Evolutionary conservation across 1,284 basidiomycete species (phyloP), one percentile per base, ranked within the genome.

Genomic region (Bjerkandera adusta): DNA sequence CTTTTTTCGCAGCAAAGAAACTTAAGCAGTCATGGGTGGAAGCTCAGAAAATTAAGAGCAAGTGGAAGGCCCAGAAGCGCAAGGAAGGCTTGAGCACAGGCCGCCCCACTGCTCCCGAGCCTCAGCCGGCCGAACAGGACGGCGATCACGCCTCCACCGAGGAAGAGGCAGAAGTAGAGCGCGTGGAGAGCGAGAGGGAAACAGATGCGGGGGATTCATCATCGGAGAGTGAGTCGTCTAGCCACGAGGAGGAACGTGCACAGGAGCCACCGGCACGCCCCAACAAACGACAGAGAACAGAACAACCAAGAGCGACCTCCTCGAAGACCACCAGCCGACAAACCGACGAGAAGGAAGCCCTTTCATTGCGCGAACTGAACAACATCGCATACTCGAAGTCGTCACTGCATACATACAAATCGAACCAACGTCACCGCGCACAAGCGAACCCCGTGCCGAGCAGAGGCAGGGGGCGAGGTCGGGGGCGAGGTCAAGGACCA

Each of bases 31-130:
- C 73, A 42, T 90, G 88, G 88, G 71, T 90, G 3, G 74, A 83
- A 49, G 81, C 75, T 49, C 74, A 76, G 50, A 90, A 89, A 65
- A 77, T 89, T 49, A 86, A 85, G 58, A 79, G 75, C 58, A 77
- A 83, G 69, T 90, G 89, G 86, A 84, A 75, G 52, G 75, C 77
- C n/a, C 75, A 88, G 63, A 89, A 86, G 61, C 77, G 73, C 47
- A 82, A 76, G 57, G 76, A 85, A 55, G 78, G 72, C 25, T 55
- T 73, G 18, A 47, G 57, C 41, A 54, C 60, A 5, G 43, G 50
- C 18, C 53, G 56, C 15, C 40, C 56, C 22, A 39, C 50, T 20
- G 43, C 32, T 16, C 51, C 51, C 12, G n/a, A n/a, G n/a, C n/a
- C n/a, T n/a, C n/a, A n/a, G n/a, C 25, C 25, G 18, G 20, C 50